Conservation (phyloP, 2,329 filamentous ascomycete species). For the Rutstroemia sp. region DNA sequence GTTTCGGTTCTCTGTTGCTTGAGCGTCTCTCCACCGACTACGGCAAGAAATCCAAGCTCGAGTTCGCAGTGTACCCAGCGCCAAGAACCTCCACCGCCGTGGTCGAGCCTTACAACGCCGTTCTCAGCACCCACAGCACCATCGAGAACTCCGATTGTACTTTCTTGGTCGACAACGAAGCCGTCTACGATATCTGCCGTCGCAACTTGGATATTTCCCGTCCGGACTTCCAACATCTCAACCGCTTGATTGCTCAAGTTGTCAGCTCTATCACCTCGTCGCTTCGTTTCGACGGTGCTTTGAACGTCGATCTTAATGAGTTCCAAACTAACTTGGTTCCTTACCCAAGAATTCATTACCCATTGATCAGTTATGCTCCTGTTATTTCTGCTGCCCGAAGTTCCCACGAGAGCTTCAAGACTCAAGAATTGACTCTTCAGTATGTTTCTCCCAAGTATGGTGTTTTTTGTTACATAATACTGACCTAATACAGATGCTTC, state of each 20-base stretch:
- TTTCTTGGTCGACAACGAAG: conserved; percentile 62
- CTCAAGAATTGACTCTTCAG: conserved; percentile 58
- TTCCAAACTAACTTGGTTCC: conserved; percentile 65
- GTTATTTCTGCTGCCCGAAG: conserved; percentile 54
- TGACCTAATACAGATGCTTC: conserved; percentile 39
- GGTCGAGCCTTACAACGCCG: conserved; percentile 61
- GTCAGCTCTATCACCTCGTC: conserved; percentile 61
- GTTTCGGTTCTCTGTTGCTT: conserved; percentile 56
- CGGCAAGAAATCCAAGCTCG: conserved; percentile 61
- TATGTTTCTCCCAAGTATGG: conserved; percentile 29
- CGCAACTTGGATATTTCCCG: conserved; percentile 58
- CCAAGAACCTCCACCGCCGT: conserved; percentile 58
- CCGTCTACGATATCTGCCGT: conserved; percentile 60
- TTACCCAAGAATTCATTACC: conserved; percentile 61
- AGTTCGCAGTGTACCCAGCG: conserved; percentile 59
- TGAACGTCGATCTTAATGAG: conserved; percentile 62
- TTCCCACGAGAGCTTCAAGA: conserved; percentile 59
- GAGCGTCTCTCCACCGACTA: conserved; percentile 58
- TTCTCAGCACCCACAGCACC: conserved; percentile 48
- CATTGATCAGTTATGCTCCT: conserved; percentile 57
- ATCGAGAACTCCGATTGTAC: conserved; percentile 63
- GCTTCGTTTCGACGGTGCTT: conserved; percentile 56
- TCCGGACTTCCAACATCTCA: conserved; percentile 56
- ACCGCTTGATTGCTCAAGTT: conserved; percentile 59
- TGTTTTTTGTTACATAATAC: neutral